Evolutionary conservation across 441 rosid genomes (phyloP).

Genomic region (Gossypium trilobum): DNA sequence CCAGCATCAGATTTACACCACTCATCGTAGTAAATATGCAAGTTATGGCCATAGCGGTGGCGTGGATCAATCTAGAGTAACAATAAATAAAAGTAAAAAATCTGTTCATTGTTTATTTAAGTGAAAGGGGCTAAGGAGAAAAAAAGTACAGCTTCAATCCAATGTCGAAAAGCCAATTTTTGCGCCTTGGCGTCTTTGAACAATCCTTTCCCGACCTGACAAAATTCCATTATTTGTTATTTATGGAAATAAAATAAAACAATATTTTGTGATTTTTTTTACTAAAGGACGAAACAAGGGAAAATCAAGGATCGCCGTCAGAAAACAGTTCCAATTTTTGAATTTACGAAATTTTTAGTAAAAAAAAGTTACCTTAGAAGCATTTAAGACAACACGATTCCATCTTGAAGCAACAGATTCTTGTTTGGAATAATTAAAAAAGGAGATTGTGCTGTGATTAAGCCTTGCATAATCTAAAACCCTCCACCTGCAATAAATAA

Average conservation of each 20-base stretch:
- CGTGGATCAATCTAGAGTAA: conserved; percentile 71
- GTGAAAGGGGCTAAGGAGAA: neutral
- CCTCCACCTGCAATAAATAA: conserved; percentile 55
- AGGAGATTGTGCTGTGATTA: conserved; percentile 68
- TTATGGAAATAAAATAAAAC: neutral
- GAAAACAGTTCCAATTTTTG: neutral
- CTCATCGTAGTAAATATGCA: conserved; percentile 62
- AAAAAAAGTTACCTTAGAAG: conserved; percentile 51
- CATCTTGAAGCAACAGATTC: conserved; percentile 69
- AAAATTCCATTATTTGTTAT: neutral
- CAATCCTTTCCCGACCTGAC: conserved; percentile 77
- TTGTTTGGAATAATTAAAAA: conserved; percentile 55
- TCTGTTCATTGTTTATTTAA: neutral
- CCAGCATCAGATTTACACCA: conserved; percentile 68
- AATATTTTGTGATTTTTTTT: neutral
- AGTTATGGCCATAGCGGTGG: conserved; percentile 76
- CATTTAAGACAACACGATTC: conserved; percentile 62
- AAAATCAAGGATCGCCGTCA: neutral
- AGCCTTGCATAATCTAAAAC: conserved; percentile 67
- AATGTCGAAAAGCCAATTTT: conserved; percentile 84
- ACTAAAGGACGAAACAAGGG: neutral
- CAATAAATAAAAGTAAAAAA: neutral
- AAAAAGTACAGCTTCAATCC: conserved; percentile 82
- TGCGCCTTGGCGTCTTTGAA: conserved; percentile 67
- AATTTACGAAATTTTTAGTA: neutral